Percentiles rank a stretch among this genome's conserved stretches.
Evolutionary conservation across 352 stramenopile genomes (phyloP).

Genomic region (Phytopythium helicoides): DNA sequence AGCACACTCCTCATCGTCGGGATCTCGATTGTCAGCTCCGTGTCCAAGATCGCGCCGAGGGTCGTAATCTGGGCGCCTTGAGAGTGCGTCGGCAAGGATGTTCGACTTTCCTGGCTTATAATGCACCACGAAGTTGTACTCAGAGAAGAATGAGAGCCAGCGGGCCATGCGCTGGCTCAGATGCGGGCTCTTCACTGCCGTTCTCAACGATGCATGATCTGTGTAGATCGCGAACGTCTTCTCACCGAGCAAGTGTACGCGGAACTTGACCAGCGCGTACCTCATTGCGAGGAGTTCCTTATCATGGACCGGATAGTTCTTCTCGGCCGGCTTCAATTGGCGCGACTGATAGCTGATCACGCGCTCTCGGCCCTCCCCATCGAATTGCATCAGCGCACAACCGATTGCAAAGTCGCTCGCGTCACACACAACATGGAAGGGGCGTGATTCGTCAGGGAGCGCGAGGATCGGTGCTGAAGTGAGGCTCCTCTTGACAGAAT

Average conservation of each 20-base stretch:
- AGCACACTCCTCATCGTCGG: constrained; percentile 4
- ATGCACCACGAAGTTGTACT: too few relatives aligned
- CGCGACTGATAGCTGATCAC: constrained; percentile 23
- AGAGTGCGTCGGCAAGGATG: constrained; percentile 26
- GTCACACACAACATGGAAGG: constrained; percentile 24
- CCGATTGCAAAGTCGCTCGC: constrained; percentile 20
- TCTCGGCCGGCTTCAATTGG: constrained; percentile 17
- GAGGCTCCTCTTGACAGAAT: constrained; percentile 11
- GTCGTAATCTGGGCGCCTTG: constrained; percentile 13
- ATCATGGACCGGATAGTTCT: too few relatives aligned
- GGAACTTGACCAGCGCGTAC: too few relatives aligned
- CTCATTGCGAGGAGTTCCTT: too few relatives aligned
- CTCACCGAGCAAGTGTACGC: too few relatives aligned
- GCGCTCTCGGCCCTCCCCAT: constrained; percentile 10
- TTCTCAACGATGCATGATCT: too few relatives aligned
- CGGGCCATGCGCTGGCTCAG: constrained; percentile 19
- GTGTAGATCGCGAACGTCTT: too few relatives aligned
- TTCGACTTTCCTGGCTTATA: too few relatives aligned
- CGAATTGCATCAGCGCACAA: constrained; percentile 14
- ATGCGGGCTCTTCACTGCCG: constrained; percentile 3
- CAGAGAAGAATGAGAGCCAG: constrained; percentile 22
- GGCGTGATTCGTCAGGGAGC: constrained; percentile 4
- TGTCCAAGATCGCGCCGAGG: neutral
- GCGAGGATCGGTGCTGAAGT: constrained; percentile 4
- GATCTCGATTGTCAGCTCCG: too few relatives aligned